phyloP scores from a whole-genome alignment of 1,139 yeast species.

The Yamadazyma dushanensis region DNA sequence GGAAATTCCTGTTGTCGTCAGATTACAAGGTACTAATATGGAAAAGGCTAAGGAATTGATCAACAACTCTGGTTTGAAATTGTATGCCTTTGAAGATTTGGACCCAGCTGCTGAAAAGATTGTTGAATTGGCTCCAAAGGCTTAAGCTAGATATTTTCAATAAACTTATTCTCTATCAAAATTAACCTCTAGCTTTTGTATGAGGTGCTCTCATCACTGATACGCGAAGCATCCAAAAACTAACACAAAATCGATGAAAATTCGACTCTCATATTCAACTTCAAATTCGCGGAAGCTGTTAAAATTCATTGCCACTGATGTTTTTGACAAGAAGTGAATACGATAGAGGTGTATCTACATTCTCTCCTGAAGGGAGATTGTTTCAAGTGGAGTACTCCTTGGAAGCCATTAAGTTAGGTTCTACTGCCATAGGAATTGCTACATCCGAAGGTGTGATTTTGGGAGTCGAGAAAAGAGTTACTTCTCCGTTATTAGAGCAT shows the following conservation, averaged over 20 bases:
- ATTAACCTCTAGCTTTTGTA: too few relatives aligned
- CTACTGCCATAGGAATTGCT: conserved; percentile 96
- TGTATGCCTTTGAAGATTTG: conserved; percentile 86
- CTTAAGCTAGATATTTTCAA: conserved; percentile 7
- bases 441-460: conserved; percentile 96
- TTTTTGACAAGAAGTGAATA: conserved; percentile 98
- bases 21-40: conserved; percentile 98
- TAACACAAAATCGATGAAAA: too few relatives aligned
- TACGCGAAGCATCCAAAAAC: too few relatives aligned
- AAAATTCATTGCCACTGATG: conserved; percentile 54
- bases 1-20: conserved; percentile 92
- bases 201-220: too few relatives aligned
- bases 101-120: conserved; percentile 98
- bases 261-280: not conserved
- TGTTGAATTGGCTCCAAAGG: conserved; percentile 61
- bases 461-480: conserved; percentile 96
- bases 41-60: conserved; percentile 87
- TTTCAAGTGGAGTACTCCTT: conserved; percentile 98
- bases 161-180: too few relatives aligned
- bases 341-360: conserved; percentile 97
- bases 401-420: conserved; percentile 95
- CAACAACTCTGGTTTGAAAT: conserved; percentile 86
- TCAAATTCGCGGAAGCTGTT: too few relatives aligned
- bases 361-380: conserved; percentile 97
- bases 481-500: conserved; percentile 87